These are phyloP conservation scores for Aspergillus fumigatiaffinis DNA, from an alignment of 2,329 filamentous ascomycete genomes.

Conservation along the genomic window DNA sequence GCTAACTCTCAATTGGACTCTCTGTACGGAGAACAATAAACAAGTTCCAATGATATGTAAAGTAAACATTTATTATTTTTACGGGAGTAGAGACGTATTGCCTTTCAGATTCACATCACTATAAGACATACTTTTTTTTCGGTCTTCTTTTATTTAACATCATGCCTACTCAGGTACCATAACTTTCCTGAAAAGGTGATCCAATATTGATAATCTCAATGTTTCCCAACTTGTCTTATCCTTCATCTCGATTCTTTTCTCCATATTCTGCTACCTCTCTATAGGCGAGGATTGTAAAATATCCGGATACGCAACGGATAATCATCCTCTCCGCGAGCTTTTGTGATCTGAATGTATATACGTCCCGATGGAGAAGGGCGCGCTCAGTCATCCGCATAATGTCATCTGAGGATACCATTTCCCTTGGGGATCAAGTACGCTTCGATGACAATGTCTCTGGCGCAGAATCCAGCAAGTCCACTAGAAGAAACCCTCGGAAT, in stretches of 20 bases:
- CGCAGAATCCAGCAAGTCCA: slow-evolving; percentile 16
- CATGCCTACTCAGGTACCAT: neutral
- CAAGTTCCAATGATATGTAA: neutral
- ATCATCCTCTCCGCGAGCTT: neutral
- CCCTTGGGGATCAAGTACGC: slow-evolving; percentile 10
- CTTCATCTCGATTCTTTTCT: neutral
- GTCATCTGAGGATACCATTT: slow-evolving; percentile 9
- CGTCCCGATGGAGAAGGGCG: slow-evolving; percentile 13
- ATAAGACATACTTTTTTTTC: too few species aligned
- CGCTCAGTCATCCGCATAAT: slow-evolving; percentile 1
- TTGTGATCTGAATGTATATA: neutral
- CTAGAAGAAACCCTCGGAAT: slow-evolving; percentile 47
- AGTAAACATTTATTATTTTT: neutral
- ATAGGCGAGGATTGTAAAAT: neutral
- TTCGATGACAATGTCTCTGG: slow-evolving; percentile 11
- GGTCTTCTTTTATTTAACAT: neutral
- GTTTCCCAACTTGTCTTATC: neutral
- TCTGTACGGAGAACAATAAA: neutral
- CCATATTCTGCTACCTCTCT: neutral
- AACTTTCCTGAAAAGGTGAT: neutral
- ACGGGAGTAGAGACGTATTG: too few species aligned
- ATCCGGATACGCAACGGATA: neutral
- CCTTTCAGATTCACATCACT: too few species aligned
- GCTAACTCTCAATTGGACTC: neutral
- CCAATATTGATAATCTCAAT: neutral